Conservation (phyloP, 2,329 filamentous ascomycete genomes). For the Pseudocercospora eumusae region DNA sequence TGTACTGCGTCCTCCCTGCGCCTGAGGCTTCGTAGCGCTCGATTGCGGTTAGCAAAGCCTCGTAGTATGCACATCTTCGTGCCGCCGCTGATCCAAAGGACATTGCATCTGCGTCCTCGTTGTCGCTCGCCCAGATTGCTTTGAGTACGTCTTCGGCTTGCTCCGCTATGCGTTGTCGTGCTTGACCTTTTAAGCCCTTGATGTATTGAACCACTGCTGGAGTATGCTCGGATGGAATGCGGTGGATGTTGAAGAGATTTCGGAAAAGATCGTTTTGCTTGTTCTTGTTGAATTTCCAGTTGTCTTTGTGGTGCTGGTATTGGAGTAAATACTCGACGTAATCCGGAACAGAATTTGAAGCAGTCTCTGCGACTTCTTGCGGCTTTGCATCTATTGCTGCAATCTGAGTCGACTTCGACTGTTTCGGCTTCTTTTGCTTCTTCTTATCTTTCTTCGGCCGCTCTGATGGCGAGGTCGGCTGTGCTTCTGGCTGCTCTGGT, state of each 20-base stretch:
- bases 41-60: slow-evolving; percentile 16
- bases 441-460: slow-evolving; percentile 34
- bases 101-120: slow-evolving; percentile 21
- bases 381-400: not conserved
- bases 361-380: not conserved
- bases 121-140: slow-evolving; percentile 20
- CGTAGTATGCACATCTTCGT: slow-evolving; percentile 20
- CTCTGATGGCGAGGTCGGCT: slow-evolving; percentile 15
- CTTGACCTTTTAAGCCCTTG: slow-evolving; percentile 70
- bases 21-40: slow-evolving; percentile 19
- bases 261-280: slow-evolving; percentile 83
- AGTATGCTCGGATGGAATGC: slow-evolving; percentile 64
- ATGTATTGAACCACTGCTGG: slow-evolving; percentile 75
- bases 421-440: slow-evolving; percentile 32
- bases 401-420: slow-evolving; percentile 12
- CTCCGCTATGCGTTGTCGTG: slow-evolving; percentile 19
- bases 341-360: slow-evolving; percentile 45
- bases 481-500: slow-evolving; percentile 27
- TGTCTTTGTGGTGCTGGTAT: slow-evolving; percentile 68
- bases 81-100: slow-evolving; percentile 17
- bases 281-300: slow-evolving; percentile 97
- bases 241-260: slow-evolving; percentile 49
- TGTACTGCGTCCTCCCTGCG: slow-evolving; percentile 18
- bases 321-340: slow-evolving; percentile 75
- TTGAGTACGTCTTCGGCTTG: slow-evolving; percentile 23